Evolutionary conservation across 1,139 yeast species (phyloP), one percentile per base, ranked within the genome.

Genomic region (Sugiyamaella paludigena): DNA sequence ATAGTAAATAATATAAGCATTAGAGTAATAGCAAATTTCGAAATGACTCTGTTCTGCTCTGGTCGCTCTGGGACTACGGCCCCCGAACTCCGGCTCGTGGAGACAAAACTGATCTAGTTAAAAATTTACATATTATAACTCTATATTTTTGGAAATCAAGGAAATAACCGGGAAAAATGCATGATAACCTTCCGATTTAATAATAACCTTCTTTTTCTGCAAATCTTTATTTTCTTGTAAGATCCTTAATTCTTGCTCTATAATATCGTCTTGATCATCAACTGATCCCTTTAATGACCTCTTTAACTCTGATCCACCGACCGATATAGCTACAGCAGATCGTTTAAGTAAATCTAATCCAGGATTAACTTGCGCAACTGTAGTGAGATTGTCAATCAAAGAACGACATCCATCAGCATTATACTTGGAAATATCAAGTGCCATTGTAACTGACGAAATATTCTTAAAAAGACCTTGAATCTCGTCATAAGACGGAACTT

Each of bases 401-500:
- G 45, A 43, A 38, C 60, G 54, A 40, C 59, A 52, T 26, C 51
- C 43, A 28, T 47, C 52, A 13, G 58, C 55, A 26, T 48, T 34
- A 26, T 54, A 49, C 24, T 55, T 45, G 28, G 58, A 47, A 54
- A 56, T 42, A 49, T 50, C 42, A 33, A 50, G 31, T 37, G 60
- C 54, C 30, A 55, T 31, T 46, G 43, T 16, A 34, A 51, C 38
- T 9, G 54, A 15, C 4, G 53, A 51, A 15, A 44, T 38, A 13
- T 40, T 33, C 27, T 36, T 41, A 26, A 38, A 40, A 11, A n/a
- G 15, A 7, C 36, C 36, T 12, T 28, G 36, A 11, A 45, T 10
- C 36, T 57, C 60, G 19, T 67, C 64, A 59, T 69, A 83, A 0
- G 71, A 64, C 2, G 92, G 87, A 45, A 78, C 63, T 4, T 74